phyloP scores from a whole-genome alignment of 306 rosid genomes.

The barrel medic (Medicago truncatula) region DNA sequence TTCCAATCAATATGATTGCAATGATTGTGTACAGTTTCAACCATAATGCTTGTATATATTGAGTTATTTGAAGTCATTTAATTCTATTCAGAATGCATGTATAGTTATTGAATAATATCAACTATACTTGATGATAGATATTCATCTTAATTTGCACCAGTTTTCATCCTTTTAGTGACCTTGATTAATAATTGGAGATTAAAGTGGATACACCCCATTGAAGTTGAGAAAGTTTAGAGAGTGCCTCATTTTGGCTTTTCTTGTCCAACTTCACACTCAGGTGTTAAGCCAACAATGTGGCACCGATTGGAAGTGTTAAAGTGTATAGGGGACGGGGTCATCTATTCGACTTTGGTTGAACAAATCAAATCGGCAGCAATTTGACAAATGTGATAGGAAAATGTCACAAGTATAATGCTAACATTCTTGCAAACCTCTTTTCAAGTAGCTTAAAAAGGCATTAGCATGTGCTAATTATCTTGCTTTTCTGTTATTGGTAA shows the following conservation, averaged over 20 bases:
- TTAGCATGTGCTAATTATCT: too few relatives aligned
- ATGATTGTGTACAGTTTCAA: neutral
- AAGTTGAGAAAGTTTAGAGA: constrained; percentile 48
- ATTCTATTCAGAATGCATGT: neutral
- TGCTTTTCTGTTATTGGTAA: too few relatives aligned
- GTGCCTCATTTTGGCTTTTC: constrained; percentile 55
- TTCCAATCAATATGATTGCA: constrained; percentile 57
- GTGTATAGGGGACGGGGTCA: neutral
- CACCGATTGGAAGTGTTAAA: neutral
- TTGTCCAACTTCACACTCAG: constrained; percentile 41
- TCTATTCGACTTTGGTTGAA: neutral
- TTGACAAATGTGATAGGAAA: neutral
- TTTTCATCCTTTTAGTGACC: too few relatives aligned
- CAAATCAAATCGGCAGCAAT: neutral
- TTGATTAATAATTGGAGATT: neutral
- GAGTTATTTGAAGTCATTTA: too few relatives aligned
- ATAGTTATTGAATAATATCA: too few relatives aligned
- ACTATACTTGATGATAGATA: too few relatives aligned
- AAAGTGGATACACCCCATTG: constrained; percentile 27
- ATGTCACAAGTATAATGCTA: neutral
- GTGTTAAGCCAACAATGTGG: neutral
- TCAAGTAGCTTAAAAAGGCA: neutral
- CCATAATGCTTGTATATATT: neutral
- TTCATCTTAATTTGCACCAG: too few relatives aligned
- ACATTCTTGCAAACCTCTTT: neutral